Conservation (phyloP, 2,329 filamentous ascomycete genomes). For the Pyrenochaeta sp. region DNA sequence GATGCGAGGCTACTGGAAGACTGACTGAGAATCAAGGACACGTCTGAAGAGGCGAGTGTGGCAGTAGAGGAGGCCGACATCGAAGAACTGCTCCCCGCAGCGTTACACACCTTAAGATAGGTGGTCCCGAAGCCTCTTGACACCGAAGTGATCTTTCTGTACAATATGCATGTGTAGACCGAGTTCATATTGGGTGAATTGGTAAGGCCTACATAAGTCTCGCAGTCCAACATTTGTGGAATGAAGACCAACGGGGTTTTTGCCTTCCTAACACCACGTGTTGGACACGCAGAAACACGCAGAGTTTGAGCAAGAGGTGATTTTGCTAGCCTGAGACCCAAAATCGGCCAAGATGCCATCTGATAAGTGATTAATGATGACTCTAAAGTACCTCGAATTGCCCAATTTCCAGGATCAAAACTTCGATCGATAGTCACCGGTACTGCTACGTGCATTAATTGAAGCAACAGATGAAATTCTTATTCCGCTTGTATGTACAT, state of each 20-base stretch:
- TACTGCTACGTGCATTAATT: neutral
- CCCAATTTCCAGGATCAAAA: neutral
- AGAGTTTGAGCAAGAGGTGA: no score
- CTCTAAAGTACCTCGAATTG: no score
- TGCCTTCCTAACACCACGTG: no score
- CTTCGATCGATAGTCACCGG: neutral
- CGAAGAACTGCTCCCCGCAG: neutral
- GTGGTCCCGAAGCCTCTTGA: neutral
- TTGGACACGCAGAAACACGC: no score
- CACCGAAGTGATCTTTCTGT: neutral
- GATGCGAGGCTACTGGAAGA: neutral
- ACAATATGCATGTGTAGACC: neutral
- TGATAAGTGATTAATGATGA: no score
- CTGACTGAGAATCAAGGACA: neutral
- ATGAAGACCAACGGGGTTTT: no score
- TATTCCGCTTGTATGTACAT: slow-evolving; percentile 15
- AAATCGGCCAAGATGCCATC: no score
- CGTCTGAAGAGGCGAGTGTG: no score
- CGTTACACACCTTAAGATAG: neutral
- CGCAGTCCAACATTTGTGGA: no score
- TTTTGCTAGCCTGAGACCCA: no score
- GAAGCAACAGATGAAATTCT: slow-evolving; percentile 3
- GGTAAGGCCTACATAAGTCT: neutral
- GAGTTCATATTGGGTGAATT: neutral
- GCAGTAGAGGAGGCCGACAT: no score